Percentiles rank a stretch among this genome's conserved stretches.
Conservation (phyloP, 106 monocot genomes). For the Vanilla planifolia region DNA sequence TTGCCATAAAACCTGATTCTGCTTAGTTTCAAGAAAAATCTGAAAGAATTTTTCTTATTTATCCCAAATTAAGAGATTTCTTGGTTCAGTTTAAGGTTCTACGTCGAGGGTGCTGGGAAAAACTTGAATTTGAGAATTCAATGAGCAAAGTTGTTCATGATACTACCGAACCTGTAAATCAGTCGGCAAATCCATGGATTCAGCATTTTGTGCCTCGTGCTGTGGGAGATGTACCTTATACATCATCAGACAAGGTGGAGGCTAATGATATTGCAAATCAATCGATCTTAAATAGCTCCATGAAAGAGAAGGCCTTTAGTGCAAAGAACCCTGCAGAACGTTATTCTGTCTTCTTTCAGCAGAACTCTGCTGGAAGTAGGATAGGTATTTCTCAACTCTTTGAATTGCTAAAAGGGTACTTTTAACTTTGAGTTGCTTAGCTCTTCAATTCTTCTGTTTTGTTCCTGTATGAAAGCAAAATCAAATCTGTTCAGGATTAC, state of each 20-base stretch:
- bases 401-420: too few relatives aligned
- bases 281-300: constrained; percentile 3
- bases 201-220: constrained; percentile 42
- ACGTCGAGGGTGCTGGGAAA: constrained; percentile 31
- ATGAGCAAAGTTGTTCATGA: constrained; percentile 7
- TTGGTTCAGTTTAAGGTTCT: constrained; percentile 53
- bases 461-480: too few relatives aligned
- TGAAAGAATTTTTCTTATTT: too few relatives aligned
- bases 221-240: constrained; percentile 4
- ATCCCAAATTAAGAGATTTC: constrained; percentile 1
- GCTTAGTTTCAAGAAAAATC: neutral
- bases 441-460: too few relatives aligned
- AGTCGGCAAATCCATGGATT: constrained; percentile 53
- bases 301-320: constrained; percentile 11
- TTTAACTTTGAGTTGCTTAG: too few relatives aligned
- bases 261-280: constrained; percentile 7
- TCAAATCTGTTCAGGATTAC: too few relatives aligned
- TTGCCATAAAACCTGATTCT: neutral
- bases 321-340: constrained; percentile 15
- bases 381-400: constrained; percentile 26
- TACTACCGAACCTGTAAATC: constrained; percentile 15
- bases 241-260: constrained; percentile 7
- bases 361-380: constrained; percentile 26
- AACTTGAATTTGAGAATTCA: constrained; percentile 29
- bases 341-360: constrained; percentile 7